Base-by-base conservation (phyloP, 371 early-diverging fungal genomes). In the Mortierella sp. region DNA sequence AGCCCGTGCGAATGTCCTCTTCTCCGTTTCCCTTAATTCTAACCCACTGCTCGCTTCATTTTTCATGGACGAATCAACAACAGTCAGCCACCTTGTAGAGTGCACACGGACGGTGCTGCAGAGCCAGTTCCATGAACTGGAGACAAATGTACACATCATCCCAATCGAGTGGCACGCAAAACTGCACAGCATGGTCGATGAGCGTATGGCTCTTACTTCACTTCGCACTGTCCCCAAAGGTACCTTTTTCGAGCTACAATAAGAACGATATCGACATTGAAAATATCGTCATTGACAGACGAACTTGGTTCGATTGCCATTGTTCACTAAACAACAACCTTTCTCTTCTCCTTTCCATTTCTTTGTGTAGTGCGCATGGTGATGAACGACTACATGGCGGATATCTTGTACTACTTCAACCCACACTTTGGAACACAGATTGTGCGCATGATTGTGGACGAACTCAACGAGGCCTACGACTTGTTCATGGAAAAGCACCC, bases 91-190 rank as follows among this genome's bases (percentile, higher is more conserved):
- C 38, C 84, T 94, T 55, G 90, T 92, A 58, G 90, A 90, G 70
- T 89, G 91, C 65, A 91, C 92, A 74, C 81, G 82, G 63, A 89
- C 91, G 11, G 88, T 92, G n/a, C 72, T 92, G 50, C 80, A 79
- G 19, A 90, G 88, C 28, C 89, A 91, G 74, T 92, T 91, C 77
- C 82, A 87, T 47, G 82, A 89, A 16, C 77, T 83, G 34, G 77
- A 82, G 24, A 79, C 88, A 24, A 80, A 89, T 70, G 89, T 92
- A 3, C 90, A 90, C 63, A 92, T 90, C 88, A 89, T 92, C 44
- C 91, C 92, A 0, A 91, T 91, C 72, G 93, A 93, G 60, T 94
- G 94, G 94, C 93, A 94, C 73, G 87, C 90, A 52, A 84, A 90
- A 28, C 82, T 94, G 34, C 94, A 94, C 74, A 76, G 76, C 55